phyloP scores from a whole-genome alignment of 768 basidiomycete genomes.

The Mycena kentingensis region DNA sequence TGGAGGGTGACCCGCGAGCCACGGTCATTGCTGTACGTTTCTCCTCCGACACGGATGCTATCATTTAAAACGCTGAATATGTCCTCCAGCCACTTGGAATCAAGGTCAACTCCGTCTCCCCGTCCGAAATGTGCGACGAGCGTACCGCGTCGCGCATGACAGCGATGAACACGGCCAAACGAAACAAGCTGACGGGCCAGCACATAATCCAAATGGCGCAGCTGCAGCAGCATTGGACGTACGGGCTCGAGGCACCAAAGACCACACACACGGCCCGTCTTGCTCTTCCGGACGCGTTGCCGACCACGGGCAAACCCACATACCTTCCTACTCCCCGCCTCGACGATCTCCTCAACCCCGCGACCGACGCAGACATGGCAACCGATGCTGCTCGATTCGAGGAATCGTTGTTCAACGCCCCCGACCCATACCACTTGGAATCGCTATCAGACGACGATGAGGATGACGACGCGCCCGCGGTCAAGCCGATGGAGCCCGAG shows the following conservation, averaged over 20 bases:
- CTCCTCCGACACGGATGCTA: no score
- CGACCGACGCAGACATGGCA: no score
- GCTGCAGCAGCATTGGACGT: slow-evolving; percentile 8
- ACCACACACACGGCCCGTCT: not conserved
- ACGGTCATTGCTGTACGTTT: not conserved
- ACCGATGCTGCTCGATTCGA: no score
- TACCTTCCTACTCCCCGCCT: no score
- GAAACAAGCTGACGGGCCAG: slow-evolving; percentile 5
- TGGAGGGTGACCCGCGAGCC: not conserved
- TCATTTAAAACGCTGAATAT: not conserved
- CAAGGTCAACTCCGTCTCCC: slow-evolving; percentile 1
- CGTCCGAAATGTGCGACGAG: slow-evolving; percentile 9
- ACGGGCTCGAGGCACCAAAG: slow-evolving; percentile 1
- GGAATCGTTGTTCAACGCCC: no score
- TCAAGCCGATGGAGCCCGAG: no score
- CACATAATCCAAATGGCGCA: slow-evolving; percentile 8
- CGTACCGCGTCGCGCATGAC: not conserved
- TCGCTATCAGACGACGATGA: no score
- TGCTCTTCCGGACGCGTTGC: not conserved
- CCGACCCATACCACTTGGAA: no score
- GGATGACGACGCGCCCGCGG: no score
- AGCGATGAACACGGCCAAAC: slow-evolving; percentile 6
- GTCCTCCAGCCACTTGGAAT: not conserved
- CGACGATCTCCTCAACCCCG: no score
- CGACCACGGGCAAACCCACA: no score